Conservation (phyloP, 2,329 filamentous ascomycete genomes). For the Botrytis fabae region DNA sequence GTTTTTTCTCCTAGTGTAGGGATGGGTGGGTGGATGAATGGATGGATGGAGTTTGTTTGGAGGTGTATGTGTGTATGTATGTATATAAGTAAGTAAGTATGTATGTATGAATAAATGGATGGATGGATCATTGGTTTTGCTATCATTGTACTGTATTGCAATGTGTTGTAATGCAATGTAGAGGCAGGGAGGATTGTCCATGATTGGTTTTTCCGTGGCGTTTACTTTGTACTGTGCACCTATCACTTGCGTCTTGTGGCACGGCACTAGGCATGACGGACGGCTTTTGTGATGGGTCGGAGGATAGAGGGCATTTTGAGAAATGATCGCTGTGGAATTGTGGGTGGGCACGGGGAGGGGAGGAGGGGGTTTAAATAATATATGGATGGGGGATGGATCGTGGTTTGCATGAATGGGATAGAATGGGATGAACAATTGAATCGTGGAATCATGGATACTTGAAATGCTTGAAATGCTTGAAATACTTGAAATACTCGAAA, state of each 20-base stretch:
- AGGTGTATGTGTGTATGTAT: too few relatives aligned
- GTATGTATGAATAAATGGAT: too few relatives aligned
- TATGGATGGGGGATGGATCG: background rate
- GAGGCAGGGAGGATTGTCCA: too few relatives aligned
- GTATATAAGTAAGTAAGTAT: too few relatives aligned
- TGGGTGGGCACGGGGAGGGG: background rate
- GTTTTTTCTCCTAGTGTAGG: background rate
- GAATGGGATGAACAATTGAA: conserved; percentile 7
- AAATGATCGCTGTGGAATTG: background rate
- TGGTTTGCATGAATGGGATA: background rate
- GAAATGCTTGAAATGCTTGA: too few relatives aligned
- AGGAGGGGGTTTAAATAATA: background rate
- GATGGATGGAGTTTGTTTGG: too few relatives aligned
- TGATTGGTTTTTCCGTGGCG: background rate
- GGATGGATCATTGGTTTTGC: too few relatives aligned
- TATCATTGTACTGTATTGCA: too few relatives aligned
- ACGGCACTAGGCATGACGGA: background rate
- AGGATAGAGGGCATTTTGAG: background rate
- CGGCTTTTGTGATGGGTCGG: background rate
- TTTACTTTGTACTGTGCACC: background rate
- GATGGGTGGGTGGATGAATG: too few relatives aligned
- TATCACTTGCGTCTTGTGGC: background rate
- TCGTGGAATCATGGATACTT: background rate
- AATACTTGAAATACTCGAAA: background rate
- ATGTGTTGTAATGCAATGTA: too few relatives aligned